phyloP scores from a whole-genome alignment of 2,329 filamentous ascomycete genomes.

The Hirsutella thompsonii region DNA sequence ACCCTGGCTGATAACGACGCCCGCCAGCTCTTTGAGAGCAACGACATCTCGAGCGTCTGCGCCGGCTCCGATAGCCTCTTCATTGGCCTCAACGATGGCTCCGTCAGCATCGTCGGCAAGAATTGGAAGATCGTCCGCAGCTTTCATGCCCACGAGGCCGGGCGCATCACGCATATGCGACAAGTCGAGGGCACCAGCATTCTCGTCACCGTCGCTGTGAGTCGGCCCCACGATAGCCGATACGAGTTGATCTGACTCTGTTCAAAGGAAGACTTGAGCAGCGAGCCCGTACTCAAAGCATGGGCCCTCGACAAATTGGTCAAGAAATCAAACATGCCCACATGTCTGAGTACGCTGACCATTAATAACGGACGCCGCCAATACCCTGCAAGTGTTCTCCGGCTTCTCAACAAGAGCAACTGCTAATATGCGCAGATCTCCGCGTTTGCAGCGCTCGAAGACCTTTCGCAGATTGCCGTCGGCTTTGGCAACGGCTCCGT shows the following conservation, averaged over 20 bases:
- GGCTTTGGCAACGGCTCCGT: constrained; percentile 95
- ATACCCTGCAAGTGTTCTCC: constrained; percentile 57
- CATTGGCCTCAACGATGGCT: constrained; percentile 72
- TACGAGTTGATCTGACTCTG: not conserved
- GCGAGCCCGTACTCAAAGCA: constrained; percentile 85
- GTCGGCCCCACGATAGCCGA: constrained; percentile 5
- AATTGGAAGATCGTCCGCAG: constrained; percentile 76
- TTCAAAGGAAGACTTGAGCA: constrained; percentile 68
- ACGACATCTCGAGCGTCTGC: constrained; percentile 70
- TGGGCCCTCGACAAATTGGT: constrained; percentile 91
- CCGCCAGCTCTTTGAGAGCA: constrained; percentile 67
- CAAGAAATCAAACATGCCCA: constrained; percentile 84
- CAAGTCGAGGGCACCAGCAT: constrained; percentile 80
- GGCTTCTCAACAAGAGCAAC: fast-evolving
- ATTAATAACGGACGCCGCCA: constrained; percentile 85
- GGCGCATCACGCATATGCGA: constrained; percentile 79
- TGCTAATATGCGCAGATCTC: constrained; percentile 46
- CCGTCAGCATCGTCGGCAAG: constrained; percentile 76
- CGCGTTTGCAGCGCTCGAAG: constrained; percentile 75
- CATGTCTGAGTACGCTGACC: constrained; percentile 72
- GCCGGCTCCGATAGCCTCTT: constrained; percentile 85
- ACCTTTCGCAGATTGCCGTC: constrained; percentile 84
- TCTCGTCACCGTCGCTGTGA: constrained; percentile 65
- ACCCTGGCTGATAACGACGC: constrained; percentile 69
- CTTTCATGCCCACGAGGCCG: constrained; percentile 75